Base-by-base conservation (phyloP, 1,284 basidiomycete genomes). In the Apiotrichum gamsii region DNA sequence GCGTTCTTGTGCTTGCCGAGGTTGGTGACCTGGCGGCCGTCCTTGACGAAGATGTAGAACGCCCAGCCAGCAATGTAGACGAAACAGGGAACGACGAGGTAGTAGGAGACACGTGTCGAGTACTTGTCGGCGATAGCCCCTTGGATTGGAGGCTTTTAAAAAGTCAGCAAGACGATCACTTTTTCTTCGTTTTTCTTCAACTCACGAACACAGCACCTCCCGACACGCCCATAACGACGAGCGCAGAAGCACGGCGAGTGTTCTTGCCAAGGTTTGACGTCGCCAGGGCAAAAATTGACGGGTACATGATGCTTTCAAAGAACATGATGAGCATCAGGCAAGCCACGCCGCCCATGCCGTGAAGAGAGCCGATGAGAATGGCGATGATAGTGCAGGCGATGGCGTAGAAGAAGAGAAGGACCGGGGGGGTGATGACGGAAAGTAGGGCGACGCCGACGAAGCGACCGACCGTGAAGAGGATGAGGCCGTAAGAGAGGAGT, bases 151-250 rank as follows among this genome's bases (percentile, higher is more conserved):
- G 85, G 84, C n/a, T n/a, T n/a, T n/a, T n/a, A n/a, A n/a, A n/a
- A n/a, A n/a, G n/a, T n/a, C n/a, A n/a, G n/a, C n/a, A n/a, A n/a
- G n/a, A n/a, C n/a, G n/a, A n/a, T n/a, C n/a, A n/a, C n/a, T n/a
- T n/a, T n/a, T n/a, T n/a, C n/a, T n/a, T n/a, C n/a, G n/a, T n/a
- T n/a, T n/a, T n/a, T n/a, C n/a, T n/a, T n/a, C n/a, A n/a, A n/a
- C n/a, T n/a, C n/a, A n/a, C n/a, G 69, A 81, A 85, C 77, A 82
- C 84, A 18, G 84, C 84, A 45, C 84, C 85, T 43, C 84, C 84
- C 48, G 80, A 81, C 33, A 85, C 82, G 53, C 82, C 83, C 57
- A 56, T 45, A 49, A 84, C 83, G 51, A 87, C 80, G 49, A 86
- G 67, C 47, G 80, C 80, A 14, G 84, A 83, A 1, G 81, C 84